A percentile compares a stretch with the other conserved stretches of the same genome.
phyloP scores from a whole-genome alignment of 306 rosid species.

The Urtica urens region DNA sequence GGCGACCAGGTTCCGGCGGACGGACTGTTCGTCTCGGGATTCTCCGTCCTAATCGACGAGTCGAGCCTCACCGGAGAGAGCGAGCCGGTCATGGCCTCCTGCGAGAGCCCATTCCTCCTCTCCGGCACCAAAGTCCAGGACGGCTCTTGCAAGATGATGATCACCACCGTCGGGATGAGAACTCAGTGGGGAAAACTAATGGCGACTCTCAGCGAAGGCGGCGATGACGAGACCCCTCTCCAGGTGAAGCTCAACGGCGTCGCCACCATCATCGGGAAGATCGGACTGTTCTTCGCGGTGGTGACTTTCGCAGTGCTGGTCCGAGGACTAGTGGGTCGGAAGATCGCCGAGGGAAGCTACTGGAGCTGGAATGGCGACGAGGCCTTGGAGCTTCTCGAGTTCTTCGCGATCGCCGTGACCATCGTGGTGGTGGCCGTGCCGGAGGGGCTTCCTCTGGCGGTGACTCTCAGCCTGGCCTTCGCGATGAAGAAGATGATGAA shows the following conservation, averaged over 20 bases:
- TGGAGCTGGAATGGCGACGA: slow-evolving; percentile 81
- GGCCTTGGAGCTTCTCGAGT: slow-evolving; percentile 61
- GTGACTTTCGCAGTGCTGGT: slow-evolving; percentile 78
- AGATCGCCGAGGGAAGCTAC: slow-evolving; percentile 46
- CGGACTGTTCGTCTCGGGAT: slow-evolving; percentile 79
- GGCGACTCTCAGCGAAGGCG: slow-evolving; percentile 95
- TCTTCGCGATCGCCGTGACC: slow-evolving; percentile 83
- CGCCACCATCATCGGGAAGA: slow-evolving; percentile 89
- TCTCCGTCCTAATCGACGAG: slow-evolving; percentile 72
- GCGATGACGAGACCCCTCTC: slow-evolving; percentile 94
- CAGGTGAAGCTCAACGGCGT: slow-evolving; percentile 95
- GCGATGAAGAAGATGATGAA: slow-evolving; percentile 99
- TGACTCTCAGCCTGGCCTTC: slow-evolving; percentile 92
- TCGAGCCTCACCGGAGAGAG: slow-evolving; percentile 98
- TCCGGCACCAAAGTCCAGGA: slow-evolving; percentile 95
- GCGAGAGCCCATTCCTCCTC: slow-evolving; percentile 72
- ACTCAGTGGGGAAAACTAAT: slow-evolving; percentile 98
- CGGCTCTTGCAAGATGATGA: slow-evolving; percentile 87
- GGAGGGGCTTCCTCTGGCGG: slow-evolving; percentile 90
- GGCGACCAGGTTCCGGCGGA: slow-evolving; percentile 97
- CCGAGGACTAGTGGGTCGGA: slow-evolving; percentile 56
- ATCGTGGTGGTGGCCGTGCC: slow-evolving; percentile 98
- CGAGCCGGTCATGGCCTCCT: slow-evolving; percentile 64
- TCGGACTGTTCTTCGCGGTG: slow-evolving; percentile 76
- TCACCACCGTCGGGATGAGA: slow-evolving; percentile 92